Evolutionary conservation across 2,329 filamentous ascomycete species (phyloP).

Genomic region (Orbilia blumenaviensis): DNA sequence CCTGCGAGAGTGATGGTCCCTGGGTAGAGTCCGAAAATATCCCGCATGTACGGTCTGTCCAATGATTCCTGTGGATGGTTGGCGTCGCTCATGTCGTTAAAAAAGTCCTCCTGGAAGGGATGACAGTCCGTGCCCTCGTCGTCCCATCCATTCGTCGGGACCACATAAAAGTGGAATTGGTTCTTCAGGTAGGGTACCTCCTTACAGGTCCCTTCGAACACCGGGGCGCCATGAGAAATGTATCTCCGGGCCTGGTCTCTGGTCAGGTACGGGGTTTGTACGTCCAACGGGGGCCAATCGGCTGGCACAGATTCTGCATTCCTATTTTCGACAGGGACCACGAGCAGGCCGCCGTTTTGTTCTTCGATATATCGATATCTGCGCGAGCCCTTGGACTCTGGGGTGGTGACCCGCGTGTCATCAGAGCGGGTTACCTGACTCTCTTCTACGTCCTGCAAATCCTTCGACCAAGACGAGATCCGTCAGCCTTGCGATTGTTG

Average conservation of each 20-base stretch:
- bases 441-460: constrained; percentile 49
- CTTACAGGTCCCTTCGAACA: constrained; percentile 56
- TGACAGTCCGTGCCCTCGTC: constrained; percentile 56
- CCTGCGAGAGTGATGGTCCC: constrained; percentile 78
- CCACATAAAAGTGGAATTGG: constrained; percentile 56
- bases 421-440: constrained; percentile 52
- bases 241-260: constrained; percentile 55
- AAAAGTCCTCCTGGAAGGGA: constrained; percentile 57
- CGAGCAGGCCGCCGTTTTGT: constrained; percentile 46
- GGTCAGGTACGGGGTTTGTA: constrained; percentile 35
- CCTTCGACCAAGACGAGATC: constrained; percentile 3
- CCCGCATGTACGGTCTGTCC: constrained; percentile 77
- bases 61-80: constrained; percentile 72
- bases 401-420: constrained; percentile 49
- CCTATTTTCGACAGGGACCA: constrained; percentile 35
- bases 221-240: constrained; percentile 57
- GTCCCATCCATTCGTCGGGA: constrained; percentile 58
- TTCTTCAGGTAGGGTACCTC: constrained; percentile 56
- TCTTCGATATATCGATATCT: constrained; percentile 52
- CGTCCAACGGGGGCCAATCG: constrained; percentile 46
- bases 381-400: constrained; percentile 43
- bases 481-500: constrained; percentile 25
- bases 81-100: constrained; percentile 58
- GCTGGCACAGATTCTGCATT: constrained; percentile 23
- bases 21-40: constrained; percentile 72